Evolutionary conservation across 345 rosid genomes (phyloP), one percentile per base, ranked within the genome.

Genomic region (Rubroshorea leprosula): DNA sequence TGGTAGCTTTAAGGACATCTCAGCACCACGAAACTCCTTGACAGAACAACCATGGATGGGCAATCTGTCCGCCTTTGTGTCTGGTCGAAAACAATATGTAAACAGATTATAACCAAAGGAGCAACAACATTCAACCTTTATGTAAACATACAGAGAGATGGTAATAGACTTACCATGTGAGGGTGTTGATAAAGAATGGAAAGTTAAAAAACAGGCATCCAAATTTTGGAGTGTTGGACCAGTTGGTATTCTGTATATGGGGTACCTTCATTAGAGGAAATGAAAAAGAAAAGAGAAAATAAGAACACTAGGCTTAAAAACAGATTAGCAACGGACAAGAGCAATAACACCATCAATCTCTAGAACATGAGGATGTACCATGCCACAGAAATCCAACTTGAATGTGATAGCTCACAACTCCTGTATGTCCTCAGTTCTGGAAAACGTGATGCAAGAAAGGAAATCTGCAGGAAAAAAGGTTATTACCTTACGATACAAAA

Each of bases 311-410:
- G 20, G 45, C 11, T 46, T 27, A 23, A 25, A 10, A 24, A 11
- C 16, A 22, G 15, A 23, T n/a, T 22, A 18, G 44, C 25, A 24
- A 22, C 31, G 12, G 49, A 39, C 3, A 55, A 61, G 14, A 24
- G 23, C 20, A 18, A n/a, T 2, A 23, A 9, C 25, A 18, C 35
- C 35, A 29, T 29, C 4, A 23, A 31, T 44, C n/a, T 6, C 31
- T 17, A 12, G 10, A 54, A 35, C 25, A 24, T 0, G 2, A 27
- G 8, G 6, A n/a, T 35, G 54, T 76, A 93, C 99, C 99, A 93
- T 39, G 99, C 96, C 46, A 93, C 90, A 48, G 96, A 90, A 38
- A 93, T 65, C 99, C 99, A 93, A 75, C 99, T 93, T 20, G 88
- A 75, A 39, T 90, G 77, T 21, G 78, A 76, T 21, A 93, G 79